Evolutionary conservation across 768 basidiomycete species (phyloP).

Genomic region (Chalciporus sphaerocephalus): DNA sequence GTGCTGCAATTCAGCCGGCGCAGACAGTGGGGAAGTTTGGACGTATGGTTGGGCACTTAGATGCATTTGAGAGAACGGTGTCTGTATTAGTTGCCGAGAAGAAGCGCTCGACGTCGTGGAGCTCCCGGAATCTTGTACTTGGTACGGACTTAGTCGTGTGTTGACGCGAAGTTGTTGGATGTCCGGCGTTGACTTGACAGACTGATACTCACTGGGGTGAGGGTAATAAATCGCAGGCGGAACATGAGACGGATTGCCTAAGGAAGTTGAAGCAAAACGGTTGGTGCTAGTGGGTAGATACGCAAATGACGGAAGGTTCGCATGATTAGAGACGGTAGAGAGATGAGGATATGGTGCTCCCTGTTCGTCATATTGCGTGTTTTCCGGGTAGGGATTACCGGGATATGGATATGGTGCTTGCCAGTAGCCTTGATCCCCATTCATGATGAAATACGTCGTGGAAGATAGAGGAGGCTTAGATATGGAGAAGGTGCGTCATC

Average conservation of each 20-base stretch:
- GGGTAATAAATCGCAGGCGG: background rate
- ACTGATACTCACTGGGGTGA: background rate
- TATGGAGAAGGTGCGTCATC: background rate
- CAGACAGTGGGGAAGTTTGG: slow-evolving; percentile 9
- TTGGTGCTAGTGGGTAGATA: background rate
- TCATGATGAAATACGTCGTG: slow-evolving; percentile 13
- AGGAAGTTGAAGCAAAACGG: background rate
- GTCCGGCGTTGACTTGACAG: slow-evolving; percentile 5
- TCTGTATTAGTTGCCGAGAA: slow-evolving; percentile 3
- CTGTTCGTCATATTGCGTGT: background rate
- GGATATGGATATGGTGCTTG: slow-evolving; percentile 6
- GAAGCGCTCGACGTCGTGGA: slow-evolving; percentile 19
- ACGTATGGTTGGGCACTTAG: slow-evolving; percentile 1
- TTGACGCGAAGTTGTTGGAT: slow-evolving; percentile 15
- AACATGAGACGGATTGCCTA: background rate
- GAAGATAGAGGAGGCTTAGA: background rate
- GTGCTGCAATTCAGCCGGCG: slow-evolving; percentile 1
- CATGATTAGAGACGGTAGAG: background rate
- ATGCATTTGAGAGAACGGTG: slow-evolving; percentile 5
- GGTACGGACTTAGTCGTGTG: slow-evolving; percentile 12
- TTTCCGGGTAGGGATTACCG: background rate
- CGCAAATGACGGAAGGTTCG: background rate
- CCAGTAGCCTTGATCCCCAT: slow-evolving; percentile 1
- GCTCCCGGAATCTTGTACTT: slow-evolving; percentile 6
- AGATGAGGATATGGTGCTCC: background rate